Evolutionary conservation across 306 rosid genomes (phyloP).

Genomic region (Dalbergia cultrata): DNA sequence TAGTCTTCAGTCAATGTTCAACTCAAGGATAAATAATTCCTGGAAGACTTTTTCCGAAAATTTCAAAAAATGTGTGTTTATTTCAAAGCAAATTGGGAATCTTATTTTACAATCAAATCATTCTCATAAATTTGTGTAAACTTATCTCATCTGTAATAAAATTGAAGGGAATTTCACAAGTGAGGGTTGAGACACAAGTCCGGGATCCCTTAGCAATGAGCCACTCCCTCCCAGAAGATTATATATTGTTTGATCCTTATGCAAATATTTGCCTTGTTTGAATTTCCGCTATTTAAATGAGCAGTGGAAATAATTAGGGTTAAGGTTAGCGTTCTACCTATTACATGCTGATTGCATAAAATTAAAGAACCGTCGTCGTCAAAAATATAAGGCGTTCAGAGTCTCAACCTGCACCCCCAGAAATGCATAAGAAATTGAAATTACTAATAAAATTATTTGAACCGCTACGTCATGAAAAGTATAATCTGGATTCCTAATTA

Average conservation of each 20-base stretch:
- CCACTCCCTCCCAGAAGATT: too few relatives aligned
- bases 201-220: not conserved
- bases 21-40: not conserved
- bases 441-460: constrained; percentile 6
- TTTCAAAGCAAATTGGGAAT: not conserved
- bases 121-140: not conserved
- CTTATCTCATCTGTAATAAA: not conserved
- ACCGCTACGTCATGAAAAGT: not conserved
- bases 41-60: not conserved
- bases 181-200: too few relatives aligned
- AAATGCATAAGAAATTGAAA: not conserved
- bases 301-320: not conserved
- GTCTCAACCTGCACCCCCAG: not conserved
- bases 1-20: constrained; percentile 25
- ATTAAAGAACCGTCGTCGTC: not conserved
- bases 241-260: not conserved
- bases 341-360: not conserved
- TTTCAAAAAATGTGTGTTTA: constrained; percentile 8
- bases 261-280: not conserved
- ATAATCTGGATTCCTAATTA: not conserved
- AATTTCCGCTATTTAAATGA: not conserved
- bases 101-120: not conserved
- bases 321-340: not conserved
- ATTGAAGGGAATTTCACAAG: not conserved
- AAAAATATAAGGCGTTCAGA: constrained; percentile 6